phyloP scores from a whole-genome alignment of 768 basidiomycete species.

The Hirschioporus abietinus region DNA sequence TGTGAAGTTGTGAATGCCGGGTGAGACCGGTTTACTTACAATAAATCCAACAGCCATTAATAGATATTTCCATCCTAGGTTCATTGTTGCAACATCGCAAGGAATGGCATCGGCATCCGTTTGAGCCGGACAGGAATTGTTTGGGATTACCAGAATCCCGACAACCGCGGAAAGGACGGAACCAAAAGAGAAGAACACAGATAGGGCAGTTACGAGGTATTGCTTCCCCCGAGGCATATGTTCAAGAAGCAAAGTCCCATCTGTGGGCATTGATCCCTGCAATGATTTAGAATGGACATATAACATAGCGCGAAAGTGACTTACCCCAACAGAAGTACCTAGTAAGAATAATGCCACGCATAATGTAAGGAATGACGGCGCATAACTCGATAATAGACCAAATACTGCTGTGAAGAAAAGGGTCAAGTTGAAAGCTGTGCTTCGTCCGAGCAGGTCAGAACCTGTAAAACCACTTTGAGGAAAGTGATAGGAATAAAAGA shows the following conservation, averaged over 20 bases:
- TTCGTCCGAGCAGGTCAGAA: slow-evolving; percentile 86
- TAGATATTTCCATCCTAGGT: slow-evolving; percentile 88
- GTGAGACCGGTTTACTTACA: slow-evolving; percentile 43
- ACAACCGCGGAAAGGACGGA: slow-evolving; percentile 82
- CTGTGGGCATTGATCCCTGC: slow-evolving; percentile 95
- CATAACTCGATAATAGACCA: slow-evolving; percentile 73
- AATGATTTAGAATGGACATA: slow-evolving; percentile 11
- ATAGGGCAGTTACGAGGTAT: slow-evolving; percentile 86
- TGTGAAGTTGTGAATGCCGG: slow-evolving; percentile 5
- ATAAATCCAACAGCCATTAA: slow-evolving; percentile 73
- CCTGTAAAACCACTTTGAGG: slow-evolving; percentile 30
- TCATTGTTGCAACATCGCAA: slow-evolving; percentile 66
- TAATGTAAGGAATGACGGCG: slow-evolving; percentile 60
- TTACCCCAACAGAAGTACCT: slow-evolving; percentile 89
- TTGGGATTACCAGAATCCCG: slow-evolving; percentile 74
- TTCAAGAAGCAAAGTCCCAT: slow-evolving; percentile 88
- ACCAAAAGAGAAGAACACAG: slow-evolving; percentile 94
- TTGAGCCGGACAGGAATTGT: slow-evolving; percentile 54
- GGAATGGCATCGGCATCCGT: slow-evolving; percentile 20
- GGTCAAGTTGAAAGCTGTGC: slow-evolving; percentile 87
- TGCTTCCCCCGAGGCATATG: slow-evolving; percentile 91
- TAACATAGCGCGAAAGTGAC: slow-evolving; percentile 20
- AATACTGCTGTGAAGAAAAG: slow-evolving; percentile 88
- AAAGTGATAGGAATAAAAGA: slow-evolving; percentile 5
- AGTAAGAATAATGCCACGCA: slow-evolving; percentile 81